Conservation (phyloP, 2,329 filamentous ascomycete species). For the Trichoderma pleuroti region DNA sequence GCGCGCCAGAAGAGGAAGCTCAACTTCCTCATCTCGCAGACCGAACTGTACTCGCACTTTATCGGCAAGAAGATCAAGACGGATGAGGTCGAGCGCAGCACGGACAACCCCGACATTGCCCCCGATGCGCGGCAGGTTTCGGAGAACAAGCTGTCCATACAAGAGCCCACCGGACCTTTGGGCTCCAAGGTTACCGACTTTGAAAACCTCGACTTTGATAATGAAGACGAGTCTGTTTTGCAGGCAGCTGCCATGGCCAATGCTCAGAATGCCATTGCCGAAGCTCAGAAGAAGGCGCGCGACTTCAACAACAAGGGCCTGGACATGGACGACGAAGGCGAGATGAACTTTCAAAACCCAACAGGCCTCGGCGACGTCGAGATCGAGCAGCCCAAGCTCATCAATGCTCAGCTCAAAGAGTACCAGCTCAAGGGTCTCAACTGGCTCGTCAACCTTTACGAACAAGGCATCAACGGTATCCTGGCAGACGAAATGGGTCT, state of each 20-base stretch:
- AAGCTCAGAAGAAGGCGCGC: conserved; percentile 87
- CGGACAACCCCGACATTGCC: conserved; percentile 72
- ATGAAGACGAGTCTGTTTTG: conserved; percentile 81
- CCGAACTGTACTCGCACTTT: conserved; percentile 97
- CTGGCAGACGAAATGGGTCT: conserved; percentile 99
- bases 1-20: conserved; percentile 97
- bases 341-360: conserved; percentile 99
- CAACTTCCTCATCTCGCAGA: conserved; percentile 98
- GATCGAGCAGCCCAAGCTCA: conserved; percentile 88
- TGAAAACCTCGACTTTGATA: conserved; percentile 92
- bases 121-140: conserved; percentile 44
- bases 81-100: conserved; percentile 86
- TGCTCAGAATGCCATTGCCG: conserved; percentile 90
- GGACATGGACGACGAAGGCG: conserved; percentile 82
- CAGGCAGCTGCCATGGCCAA: conserved; percentile 88
- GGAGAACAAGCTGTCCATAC: conserved; percentile 46
- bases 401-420: conserved; percentile 93
- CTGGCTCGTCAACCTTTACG: conserved; percentile 98
- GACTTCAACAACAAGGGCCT: conserved; percentile 78
- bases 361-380: conserved; percentile 91
- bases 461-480: conserved; percentile 99
- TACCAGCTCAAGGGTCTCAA: conserved; percentile 99
- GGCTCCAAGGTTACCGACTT: conserved; percentile 83
- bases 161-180: conserved; percentile 51
- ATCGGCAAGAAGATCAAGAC: conserved; percentile 99